Evolutionary conservation across 176 grass and related monocot genomes (phyloP).

Genomic region (Puccinellia tenuiflora): DNA sequence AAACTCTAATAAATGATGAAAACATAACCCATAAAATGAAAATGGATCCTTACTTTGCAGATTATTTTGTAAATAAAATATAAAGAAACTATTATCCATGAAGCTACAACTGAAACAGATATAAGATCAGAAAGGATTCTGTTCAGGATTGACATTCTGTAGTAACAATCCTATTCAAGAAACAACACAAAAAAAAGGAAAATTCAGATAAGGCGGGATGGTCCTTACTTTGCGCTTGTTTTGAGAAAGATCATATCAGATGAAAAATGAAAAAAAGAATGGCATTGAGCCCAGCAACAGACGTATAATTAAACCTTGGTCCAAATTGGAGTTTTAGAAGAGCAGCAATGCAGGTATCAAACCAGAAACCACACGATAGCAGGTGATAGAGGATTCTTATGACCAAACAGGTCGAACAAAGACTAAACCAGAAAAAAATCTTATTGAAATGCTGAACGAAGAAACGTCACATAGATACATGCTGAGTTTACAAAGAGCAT

Average conservation of each 20-base stretch:
- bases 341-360: not conserved
- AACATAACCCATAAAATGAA: not conserved
- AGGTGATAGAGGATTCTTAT: not conserved
- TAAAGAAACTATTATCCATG: not conserved
- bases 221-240: not conserved
- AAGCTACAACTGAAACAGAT: not conserved
- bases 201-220: not conserved
- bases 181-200: not conserved
- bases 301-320: not conserved
- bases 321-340: not conserved
- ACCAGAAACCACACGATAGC: not conserved
- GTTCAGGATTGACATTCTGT: not conserved
- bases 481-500: constrained; percentile 16
- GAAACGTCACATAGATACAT: not conserved
- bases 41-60: not conserved
- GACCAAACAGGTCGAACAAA: not conserved
- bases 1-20: not conserved
- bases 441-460: not conserved
- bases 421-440: not conserved
- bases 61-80: not conserved
- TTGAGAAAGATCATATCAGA: not conserved
- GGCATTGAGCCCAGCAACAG: not conserved
- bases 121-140: not conserved
- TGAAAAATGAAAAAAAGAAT: not conserved
- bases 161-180: not conserved